Evolutionary conservation across 805 yeast species (phyloP).

Genomic region (Scheffersomyces coipomensis): DNA sequence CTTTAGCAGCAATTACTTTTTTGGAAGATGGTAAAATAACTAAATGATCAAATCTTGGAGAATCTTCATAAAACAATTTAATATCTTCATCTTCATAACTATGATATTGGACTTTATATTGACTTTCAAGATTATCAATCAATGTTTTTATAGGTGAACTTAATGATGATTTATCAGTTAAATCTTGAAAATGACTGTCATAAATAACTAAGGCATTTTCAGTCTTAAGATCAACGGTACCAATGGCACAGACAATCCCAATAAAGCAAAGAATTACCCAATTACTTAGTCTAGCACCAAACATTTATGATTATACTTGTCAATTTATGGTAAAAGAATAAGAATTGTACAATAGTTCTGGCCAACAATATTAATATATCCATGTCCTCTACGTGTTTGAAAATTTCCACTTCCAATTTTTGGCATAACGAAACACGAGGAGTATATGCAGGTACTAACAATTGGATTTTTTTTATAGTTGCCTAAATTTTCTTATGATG

Average conservation of each 20-base stretch:
- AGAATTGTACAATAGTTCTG: no score
- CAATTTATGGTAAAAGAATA: no score
- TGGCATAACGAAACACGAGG: not conserved
- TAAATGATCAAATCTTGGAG: conserved; percentile 24
- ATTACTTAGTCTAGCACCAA: not conserved
- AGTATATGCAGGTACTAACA: not conserved
- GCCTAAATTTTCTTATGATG: not conserved
- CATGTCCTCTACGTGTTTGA: conserved; percentile 1
- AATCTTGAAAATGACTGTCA: conserved; percentile 26
- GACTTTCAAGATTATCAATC: conserved; percentile 18
- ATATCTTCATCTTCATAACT: conserved; percentile 22
- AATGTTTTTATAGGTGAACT: conserved; percentile 17
- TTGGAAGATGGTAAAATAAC: conserved; percentile 36
- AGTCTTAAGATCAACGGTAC: conserved; percentile 3
- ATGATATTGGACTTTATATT: conserved; percentile 15
- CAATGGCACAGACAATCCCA: conserved; percentile 8
- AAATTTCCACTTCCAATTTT: not conserved
- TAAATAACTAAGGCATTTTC: conserved; percentile 29
- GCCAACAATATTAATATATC: no score
- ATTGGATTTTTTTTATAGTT: not conserved
- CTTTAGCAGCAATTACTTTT: conserved; percentile 29
- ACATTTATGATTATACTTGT: not conserved
- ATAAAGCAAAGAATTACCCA: conserved; percentile 6
- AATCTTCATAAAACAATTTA: conserved; percentile 21
- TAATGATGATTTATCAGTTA: conserved; percentile 12